A percentile compares a stretch with the other conserved stretches of the same genome.
Evolutionary conservation across 2,329 filamentous ascomycete genomes (phyloP).

Genomic region (Paraphoma chrysanthemicola): DNA sequence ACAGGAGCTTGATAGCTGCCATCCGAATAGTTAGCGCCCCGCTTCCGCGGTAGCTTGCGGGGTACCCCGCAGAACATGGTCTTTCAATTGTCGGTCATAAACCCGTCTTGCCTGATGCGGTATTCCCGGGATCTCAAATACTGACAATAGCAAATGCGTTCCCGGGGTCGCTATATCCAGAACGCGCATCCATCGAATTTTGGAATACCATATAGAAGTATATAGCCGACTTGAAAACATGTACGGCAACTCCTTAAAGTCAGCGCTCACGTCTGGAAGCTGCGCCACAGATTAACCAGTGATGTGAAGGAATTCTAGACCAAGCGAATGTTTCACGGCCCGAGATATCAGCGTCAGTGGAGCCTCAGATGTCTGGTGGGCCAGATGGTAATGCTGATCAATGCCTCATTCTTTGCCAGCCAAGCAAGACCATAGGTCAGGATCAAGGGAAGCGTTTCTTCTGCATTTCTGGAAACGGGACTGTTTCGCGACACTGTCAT

Average conservation of each 20-base stretch:
- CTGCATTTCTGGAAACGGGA: not conserved
- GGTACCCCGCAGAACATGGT: conserved; percentile 28
- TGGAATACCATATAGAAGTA: not conserved
- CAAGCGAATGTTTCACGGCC: not conserved
- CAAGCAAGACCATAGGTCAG: conserved; percentile 1
- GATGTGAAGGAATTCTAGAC: not conserved
- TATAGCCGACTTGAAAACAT: conserved; percentile 1
- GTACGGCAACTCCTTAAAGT: not conserved
- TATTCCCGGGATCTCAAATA: conserved; percentile 10
- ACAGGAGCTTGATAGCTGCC: conserved; percentile 10
- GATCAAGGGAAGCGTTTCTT: not conserved
- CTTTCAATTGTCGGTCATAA: conserved; percentile 1
- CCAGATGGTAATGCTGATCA: conserved; percentile 3
- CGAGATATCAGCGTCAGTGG: not conserved
- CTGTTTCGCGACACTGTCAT: not conserved
- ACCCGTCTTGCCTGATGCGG: conserved; percentile 15
- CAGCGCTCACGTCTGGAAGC: not conserved
- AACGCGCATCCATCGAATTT: not conserved
- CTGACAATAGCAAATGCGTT: not conserved
- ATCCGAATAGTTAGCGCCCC: conserved; percentile 17
- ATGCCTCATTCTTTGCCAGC: not conserved
- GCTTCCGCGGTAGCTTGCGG: conserved; percentile 22
- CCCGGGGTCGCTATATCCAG: not conserved
- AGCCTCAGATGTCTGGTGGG: not conserved
- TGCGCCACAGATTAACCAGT: not conserved